A percentile compares a stretch with the other conserved stretches of the same genome.
These are phyloP conservation scores for Erythrophleum ivorense DNA, from an alignment of 331 rosid species.

Conservation along the genomic window DNA sequence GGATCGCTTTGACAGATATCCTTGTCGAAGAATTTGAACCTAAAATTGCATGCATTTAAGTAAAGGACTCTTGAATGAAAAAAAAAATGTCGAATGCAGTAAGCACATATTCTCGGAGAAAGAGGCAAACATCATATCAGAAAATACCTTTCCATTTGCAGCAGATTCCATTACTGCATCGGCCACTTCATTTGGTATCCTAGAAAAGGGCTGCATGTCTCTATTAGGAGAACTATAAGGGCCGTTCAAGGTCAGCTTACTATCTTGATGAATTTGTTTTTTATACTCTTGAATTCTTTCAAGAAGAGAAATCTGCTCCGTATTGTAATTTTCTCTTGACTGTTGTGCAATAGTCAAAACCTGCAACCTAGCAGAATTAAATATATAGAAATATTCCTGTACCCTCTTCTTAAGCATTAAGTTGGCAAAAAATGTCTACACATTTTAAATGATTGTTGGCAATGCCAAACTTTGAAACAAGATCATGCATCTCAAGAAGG, in stretches of 20 bases:
- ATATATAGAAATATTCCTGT: conserved; percentile 28
- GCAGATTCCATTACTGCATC: conserved; percentile 74
- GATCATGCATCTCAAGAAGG: conserved; percentile 38
- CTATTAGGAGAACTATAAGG: conserved; percentile 46
- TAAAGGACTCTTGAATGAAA: background rate
- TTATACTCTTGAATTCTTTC: conserved; percentile 70
- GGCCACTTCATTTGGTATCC: conserved; percentile 61
- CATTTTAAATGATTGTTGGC: conserved; percentile 29
- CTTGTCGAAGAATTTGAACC: conserved; percentile 79
- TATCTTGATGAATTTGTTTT: conserved; percentile 58
- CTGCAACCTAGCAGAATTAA: conserved; percentile 52
- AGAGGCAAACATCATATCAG: conserved; percentile 29
- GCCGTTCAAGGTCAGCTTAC: conserved; percentile 54
- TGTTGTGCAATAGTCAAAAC: conserved; percentile 59
- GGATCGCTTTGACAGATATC: conserved; percentile 79
- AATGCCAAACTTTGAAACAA: conserved; percentile 22
- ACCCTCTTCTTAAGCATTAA: conserved; percentile 23
- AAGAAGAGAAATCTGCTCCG: conserved; percentile 61
- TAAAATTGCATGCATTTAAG: conserved; percentile 37
- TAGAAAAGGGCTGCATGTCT: conserved; percentile 58
- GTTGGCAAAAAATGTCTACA: conserved; percentile 11
- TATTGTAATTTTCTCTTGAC: conserved; percentile 59
- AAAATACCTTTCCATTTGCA: conserved; percentile 65
- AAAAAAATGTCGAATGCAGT: background rate
- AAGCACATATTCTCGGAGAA: conserved; percentile 18